Evolutionary conservation across 306 rosid genomes (phyloP).

Genomic region (Pyrus communis): DNA sequence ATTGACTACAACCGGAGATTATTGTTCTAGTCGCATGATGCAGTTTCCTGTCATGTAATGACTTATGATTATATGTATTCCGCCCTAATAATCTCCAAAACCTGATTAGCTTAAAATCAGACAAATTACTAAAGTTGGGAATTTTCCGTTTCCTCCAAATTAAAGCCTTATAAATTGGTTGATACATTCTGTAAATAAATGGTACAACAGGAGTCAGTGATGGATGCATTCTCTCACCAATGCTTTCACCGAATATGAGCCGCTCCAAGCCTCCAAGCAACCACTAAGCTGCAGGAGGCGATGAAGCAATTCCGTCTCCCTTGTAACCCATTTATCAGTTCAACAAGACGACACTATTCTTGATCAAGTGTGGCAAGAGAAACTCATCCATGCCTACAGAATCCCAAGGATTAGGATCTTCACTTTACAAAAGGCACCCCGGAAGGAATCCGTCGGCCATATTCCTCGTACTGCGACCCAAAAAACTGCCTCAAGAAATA

Average conservation of each 20-base stretch:
- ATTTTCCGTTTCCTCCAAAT: too few species aligned
- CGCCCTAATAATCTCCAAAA: too few species aligned
- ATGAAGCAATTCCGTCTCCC: background rate
- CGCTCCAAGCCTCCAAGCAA: background rate
- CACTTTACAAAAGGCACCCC: conserved; percentile 79
- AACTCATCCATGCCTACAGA: background rate
- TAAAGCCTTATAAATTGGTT: background rate
- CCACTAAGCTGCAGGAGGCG: background rate
- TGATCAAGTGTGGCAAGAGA: background rate
- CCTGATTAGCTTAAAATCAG: too few species aligned
- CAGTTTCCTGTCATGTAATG: too few species aligned
- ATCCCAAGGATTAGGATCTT: background rate
- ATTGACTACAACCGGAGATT: too few species aligned
- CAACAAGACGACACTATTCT: background rate
- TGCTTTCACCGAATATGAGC: background rate
- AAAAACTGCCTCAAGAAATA: conserved; percentile 64
- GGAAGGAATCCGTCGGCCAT: conserved; percentile 49
- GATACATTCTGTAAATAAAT: background rate
- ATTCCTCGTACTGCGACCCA: conserved; percentile 51
- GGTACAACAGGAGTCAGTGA: background rate
- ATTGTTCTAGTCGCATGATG: too few species aligned
- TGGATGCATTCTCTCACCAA: background rate
- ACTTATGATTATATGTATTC: too few species aligned
- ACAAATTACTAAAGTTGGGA: too few species aligned
- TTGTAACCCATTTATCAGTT: background rate